phyloP scores from a whole-genome alignment of 2,329 filamentous ascomycete genomes.

The Elsinoe batatas region DNA sequence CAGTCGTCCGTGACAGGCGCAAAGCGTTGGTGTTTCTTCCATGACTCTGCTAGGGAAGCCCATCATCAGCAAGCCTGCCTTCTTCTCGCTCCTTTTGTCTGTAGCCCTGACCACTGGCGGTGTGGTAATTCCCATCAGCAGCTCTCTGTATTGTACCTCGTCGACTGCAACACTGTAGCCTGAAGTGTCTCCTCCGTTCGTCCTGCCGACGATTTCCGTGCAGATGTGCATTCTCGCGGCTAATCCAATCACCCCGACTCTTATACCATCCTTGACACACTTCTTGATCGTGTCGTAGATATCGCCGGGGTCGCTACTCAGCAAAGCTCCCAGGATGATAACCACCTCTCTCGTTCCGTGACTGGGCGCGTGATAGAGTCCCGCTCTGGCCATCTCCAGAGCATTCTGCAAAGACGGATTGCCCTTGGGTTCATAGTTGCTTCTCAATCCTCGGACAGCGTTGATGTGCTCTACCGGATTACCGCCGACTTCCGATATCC shows the following conservation, averaged over 20 bases:
- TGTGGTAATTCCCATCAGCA: constrained; percentile 81
- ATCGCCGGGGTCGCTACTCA: constrained; percentile 86
- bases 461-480: constrained; percentile 84
- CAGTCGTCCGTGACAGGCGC: constrained; percentile 80
- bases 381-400: constrained; percentile 85
- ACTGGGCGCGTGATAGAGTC: constrained; percentile 82
- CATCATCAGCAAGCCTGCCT: constrained; percentile 76
- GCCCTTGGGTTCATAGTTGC: constrained; percentile 37
- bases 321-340: constrained; percentile 80
- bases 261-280: constrained; percentile 72
- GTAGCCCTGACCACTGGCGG: constrained; percentile 66
- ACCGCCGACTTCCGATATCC: constrained; percentile 81
- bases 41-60: constrained; percentile 85
- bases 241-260: constrained; percentile 80
- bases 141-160: constrained; percentile 75
- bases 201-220: constrained; percentile 75
- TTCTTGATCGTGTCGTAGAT: constrained; percentile 80
- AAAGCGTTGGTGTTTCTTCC: constrained; percentile 63
- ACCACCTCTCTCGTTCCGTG: constrained; percentile 92
- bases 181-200: constrained; percentile 67
- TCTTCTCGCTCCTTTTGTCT: constrained; percentile 28
- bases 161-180: constrained; percentile 79
- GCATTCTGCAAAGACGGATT: constrained; percentile 70
- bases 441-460: constrained; percentile 51
- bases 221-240: constrained; percentile 90